phyloP scores from a whole-genome alignment of 768 basidiomycete species.

The Chiua virens region DNA sequence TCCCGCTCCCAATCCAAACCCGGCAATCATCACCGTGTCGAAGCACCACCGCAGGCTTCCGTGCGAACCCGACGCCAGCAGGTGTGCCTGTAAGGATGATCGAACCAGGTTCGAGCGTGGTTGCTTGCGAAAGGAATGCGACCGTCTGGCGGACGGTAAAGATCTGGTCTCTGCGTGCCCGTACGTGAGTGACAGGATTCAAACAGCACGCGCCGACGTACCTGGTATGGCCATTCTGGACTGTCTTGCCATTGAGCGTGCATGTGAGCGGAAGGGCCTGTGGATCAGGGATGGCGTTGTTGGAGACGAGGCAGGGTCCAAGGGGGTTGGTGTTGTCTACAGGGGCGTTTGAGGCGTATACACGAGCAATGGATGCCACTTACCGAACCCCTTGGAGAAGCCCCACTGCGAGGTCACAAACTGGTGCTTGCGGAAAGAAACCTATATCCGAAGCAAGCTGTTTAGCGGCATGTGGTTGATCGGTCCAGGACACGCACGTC shows the following conservation, averaged over 20 bases:
- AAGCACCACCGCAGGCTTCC: slow-evolving; percentile 66
- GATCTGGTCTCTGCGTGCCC: slow-evolving; percentile 65
- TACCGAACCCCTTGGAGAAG: slow-evolving; percentile 87
- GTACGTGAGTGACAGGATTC: not conserved
- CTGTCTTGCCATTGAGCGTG: slow-evolving; percentile 59
- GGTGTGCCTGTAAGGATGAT: slow-evolving; percentile 85
- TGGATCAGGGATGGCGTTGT: slow-evolving; percentile 61
- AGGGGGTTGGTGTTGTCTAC: slow-evolving; percentile 54
- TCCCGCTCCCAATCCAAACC: slow-evolving; percentile 67
- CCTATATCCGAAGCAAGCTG: slow-evolving; percentile 16
- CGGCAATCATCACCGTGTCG: slow-evolving; percentile 72
- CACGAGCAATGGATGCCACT: slow-evolving; percentile 7
- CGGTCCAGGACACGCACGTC: slow-evolving; percentile 47
- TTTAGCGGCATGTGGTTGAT: not conserved
- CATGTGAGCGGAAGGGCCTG: slow-evolving; percentile 63
- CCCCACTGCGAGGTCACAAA: slow-evolving; percentile 82
- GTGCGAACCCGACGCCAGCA: slow-evolving; percentile 78
- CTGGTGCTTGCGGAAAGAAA: slow-evolving; percentile 84
- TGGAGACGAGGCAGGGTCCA: slow-evolving; percentile 79
- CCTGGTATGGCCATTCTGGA: slow-evolving; percentile 83
- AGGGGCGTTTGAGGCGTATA: too few relatives aligned
- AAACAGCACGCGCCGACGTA: slow-evolving; percentile 22
- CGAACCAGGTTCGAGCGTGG: slow-evolving; percentile 78
- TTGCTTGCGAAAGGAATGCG: slow-evolving; percentile 80
- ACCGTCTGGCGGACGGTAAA: slow-evolving; percentile 78